Conservation (phyloP, 352 stramenopile species). For the Phytopythium montanum region DNA sequence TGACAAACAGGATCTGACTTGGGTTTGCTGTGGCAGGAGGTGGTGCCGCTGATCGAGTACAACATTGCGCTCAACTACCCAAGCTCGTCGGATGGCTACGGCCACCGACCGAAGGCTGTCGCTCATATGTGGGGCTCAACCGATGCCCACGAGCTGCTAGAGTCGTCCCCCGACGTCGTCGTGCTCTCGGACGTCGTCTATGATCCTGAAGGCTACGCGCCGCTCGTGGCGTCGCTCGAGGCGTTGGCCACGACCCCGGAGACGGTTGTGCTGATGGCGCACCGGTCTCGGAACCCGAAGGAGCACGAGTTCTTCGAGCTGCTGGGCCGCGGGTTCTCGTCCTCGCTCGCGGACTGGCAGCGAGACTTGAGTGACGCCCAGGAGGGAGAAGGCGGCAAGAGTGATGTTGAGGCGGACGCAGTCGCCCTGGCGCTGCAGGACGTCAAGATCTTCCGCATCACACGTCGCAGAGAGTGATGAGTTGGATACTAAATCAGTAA, state of each 20-base stretch:
- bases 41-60: constrained; percentile 71
- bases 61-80: constrained; percentile 72
- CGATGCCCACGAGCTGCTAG: constrained; percentile 21
- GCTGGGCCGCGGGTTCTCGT: constrained; percentile 38
- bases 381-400: constrained; percentile 8
- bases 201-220: constrained; percentile 67
- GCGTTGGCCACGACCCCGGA: constrained; percentile 25
- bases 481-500: too few species aligned
- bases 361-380: constrained; percentile 10
- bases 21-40: constrained; percentile 26
- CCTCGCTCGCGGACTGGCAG: constrained; percentile 45
- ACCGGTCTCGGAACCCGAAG: constrained; percentile 75
- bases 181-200: constrained; percentile 82
- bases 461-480: constrained; percentile 6
- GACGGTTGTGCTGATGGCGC: constrained; percentile 69
- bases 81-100: not conserved
- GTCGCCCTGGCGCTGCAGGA: constrained; percentile 40
- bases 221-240: constrained; percentile 55
- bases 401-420: constrained; percentile 10
- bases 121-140: constrained; percentile 59
- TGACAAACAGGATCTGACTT: constrained; percentile 3
- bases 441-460: constrained; percentile 69
- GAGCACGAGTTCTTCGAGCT: constrained; percentile 80
- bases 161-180: constrained; percentile 50
- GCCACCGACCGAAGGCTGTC: constrained; percentile 18